These are phyloP conservation scores for Fusarium newnesense DNA, from an alignment of 2,329 filamentous ascomycete genomes.

Conservation along the genomic window DNA sequence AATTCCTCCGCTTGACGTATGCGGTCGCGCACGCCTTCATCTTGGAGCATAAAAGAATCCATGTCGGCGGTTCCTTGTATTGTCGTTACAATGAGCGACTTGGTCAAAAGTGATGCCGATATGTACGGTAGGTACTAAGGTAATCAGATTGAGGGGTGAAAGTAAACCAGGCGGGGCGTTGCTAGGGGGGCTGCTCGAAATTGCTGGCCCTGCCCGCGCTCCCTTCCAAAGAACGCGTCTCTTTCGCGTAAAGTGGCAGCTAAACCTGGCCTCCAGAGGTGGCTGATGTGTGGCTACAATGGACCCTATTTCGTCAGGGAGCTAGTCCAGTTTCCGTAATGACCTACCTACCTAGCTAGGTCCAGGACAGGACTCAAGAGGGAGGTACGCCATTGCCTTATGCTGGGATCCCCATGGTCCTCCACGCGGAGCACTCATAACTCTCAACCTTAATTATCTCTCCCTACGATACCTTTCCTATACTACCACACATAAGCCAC, in stretches of 20 bases:
- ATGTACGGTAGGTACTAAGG: neutral
- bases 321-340: slow-evolving; percentile 27
- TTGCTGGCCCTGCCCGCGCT: slow-evolving; percentile 25
- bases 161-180: slow-evolving; percentile 33
- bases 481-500: neutral
- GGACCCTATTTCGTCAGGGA: neutral
- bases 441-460: slow-evolving; percentile 4
- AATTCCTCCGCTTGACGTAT: slow-evolving; percentile 91
- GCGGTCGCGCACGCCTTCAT: slow-evolving; percentile 85
- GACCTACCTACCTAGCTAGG: neutral
- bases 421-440: slow-evolving; percentile 2
- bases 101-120: slow-evolving; percentile 11
- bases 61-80: slow-evolving; percentile 57
- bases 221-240: slow-evolving; percentile 30
- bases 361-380: neutral
- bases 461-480: neutral
- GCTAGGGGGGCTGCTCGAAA: slow-evolving; percentile 24
- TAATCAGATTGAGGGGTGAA: slow-evolving; percentile 28
- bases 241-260: slow-evolving; percentile 44
- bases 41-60: slow-evolving; percentile 80
- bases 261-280: neutral
- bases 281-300: slow-evolving; percentile 12
- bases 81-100: slow-evolving; percentile 15
- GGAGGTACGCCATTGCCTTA: neutral
- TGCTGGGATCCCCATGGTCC: neutral